A percentile compares a stretch with the other conserved stretches of the same genome.
phyloP scores from a whole-genome alignment of 2,329 filamentous ascomycete species.

The Ceratocystis eucalypticola region DNA sequence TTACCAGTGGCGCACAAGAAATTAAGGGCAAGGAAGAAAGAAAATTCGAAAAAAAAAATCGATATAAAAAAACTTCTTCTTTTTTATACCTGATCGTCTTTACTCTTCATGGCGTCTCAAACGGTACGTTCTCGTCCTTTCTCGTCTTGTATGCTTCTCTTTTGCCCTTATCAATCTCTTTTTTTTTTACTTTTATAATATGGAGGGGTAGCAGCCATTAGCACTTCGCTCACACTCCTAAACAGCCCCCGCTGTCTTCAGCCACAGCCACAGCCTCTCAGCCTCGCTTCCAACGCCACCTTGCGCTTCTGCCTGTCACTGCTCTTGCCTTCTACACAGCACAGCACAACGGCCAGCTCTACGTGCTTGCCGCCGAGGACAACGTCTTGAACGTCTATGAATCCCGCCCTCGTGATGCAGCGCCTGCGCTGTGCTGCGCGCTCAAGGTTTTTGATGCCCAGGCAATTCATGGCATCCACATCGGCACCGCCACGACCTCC shows the following conservation, averaged over 20 bases:
- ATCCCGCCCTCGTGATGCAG: constrained; percentile 21
- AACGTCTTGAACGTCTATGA: constrained; percentile 43
- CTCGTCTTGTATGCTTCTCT: constrained; percentile 14
- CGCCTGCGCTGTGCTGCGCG: constrained; percentile 29
- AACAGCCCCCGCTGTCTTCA: neutral
- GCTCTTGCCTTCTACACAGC: constrained; percentile 40
- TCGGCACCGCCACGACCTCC: constrained; percentile 24
- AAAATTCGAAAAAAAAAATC: too few relatives aligned
- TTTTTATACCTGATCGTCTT: neutral
- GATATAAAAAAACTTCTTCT: neutral
- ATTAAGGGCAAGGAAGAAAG: too few relatives aligned
- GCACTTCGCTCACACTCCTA: neutral
- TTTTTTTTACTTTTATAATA: constrained; percentile 8
- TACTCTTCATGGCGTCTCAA: constrained; percentile 6
- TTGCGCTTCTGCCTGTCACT: constrained; percentile 38
- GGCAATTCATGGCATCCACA: constrained; percentile 58
- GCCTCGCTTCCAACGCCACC: constrained; percentile 18
- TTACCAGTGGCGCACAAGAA: neutral
- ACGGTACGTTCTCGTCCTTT: constrained; percentile 6
- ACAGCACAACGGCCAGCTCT: constrained; percentile 24
- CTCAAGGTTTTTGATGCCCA: constrained; percentile 51
- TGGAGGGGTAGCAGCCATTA: neutral
- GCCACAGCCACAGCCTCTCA: neutral
- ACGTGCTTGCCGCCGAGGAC: constrained; percentile 48
- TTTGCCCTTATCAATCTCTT: constrained; percentile 11